Evolutionary conservation across 2,329 filamentous ascomycete species (phyloP).

Genomic region (Byssothecium circinans): DNA sequence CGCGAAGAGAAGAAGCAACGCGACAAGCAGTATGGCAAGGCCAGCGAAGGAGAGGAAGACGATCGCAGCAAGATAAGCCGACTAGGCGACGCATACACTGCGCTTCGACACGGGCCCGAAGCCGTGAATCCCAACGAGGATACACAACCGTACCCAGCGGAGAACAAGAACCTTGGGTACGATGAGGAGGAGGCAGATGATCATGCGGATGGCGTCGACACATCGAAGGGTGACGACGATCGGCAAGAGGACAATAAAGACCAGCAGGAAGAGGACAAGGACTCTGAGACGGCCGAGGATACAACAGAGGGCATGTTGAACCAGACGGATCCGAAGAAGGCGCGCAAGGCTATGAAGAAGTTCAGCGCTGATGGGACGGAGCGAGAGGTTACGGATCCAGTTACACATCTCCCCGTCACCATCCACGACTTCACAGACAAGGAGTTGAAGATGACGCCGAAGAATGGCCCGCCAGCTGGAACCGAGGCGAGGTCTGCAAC

Average conservation of each 20-base stretch:
- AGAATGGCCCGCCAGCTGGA: constrained; percentile 50
- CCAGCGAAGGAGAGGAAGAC: constrained; percentile 26
- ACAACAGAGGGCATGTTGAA: constrained; percentile 48
- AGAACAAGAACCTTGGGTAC: constrained; percentile 40
- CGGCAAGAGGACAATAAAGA: constrained; percentile 2
- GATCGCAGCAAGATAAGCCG: constrained; percentile 38
- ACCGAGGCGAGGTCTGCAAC: constrained; percentile 47
- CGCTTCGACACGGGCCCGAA: constrained; percentile 35
- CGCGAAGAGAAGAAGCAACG: constrained; percentile 50
- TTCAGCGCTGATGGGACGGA: constrained; percentile 51
- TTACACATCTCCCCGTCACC: constrained; percentile 69
- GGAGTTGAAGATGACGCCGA: constrained; percentile 55
- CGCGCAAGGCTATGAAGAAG: constrained; percentile 55
- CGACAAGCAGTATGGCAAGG: constrained; percentile 35
- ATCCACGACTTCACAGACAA: constrained; percentile 70
- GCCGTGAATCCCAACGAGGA: constrained; percentile 22
- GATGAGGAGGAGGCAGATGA: constrained; percentile 34
- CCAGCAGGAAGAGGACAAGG: constrained; percentile 20
- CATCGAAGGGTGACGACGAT: constrained; percentile 18
- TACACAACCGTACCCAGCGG: constrained; percentile 37
- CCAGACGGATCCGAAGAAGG: constrained; percentile 48
- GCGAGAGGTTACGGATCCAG: constrained; percentile 69
- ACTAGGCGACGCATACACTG: constrained; percentile 41
- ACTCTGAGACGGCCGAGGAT: constrained; percentile 40
- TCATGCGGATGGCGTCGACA: constrained; percentile 31